Evolutionary conservation across 345 rosid species (phyloP).

Genomic region (Orychophragmus violaceus): DNA sequence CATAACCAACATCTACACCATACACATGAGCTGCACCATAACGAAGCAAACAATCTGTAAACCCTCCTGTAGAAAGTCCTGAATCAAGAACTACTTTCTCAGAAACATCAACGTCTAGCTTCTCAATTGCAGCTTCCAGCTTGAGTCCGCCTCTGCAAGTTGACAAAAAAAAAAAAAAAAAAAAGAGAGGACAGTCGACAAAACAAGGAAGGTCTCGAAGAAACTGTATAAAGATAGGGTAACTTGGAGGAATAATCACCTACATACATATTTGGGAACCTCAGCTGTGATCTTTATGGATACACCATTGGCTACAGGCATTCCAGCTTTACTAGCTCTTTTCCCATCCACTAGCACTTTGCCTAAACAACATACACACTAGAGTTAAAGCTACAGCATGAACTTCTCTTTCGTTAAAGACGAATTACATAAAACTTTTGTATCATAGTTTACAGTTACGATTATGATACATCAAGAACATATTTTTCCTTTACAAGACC

Average conservation of each 20-base stretch:
- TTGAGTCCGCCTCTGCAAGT: conserved; percentile 77
- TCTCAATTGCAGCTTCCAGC: conserved; percentile 92
- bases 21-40: conserved; percentile 84
- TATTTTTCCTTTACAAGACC: not conserved
- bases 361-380: conserved; percentile 36
- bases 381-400: not conserved
- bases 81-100: conserved; percentile 95
- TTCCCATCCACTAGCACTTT: conserved; percentile 89
- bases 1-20: conserved; percentile 97
- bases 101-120: conserved; percentile 67
- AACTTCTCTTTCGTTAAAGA: not conserved
- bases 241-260: conserved; percentile 61
- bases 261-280: conserved; percentile 96
- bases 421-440: not conserved
- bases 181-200: conserved; percentile 4
- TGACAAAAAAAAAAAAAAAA: not conserved
- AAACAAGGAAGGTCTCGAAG: not conserved
- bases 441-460: not conserved
- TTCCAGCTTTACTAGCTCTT: conserved; percentile 80
- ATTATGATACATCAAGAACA: not conserved
- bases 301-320: conserved; percentile 60
- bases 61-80: conserved; percentile 94
- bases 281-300: conserved; percentile 71
- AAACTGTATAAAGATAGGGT: conserved; percentile 3
- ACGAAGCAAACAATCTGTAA: conserved; percentile 93